Percentiles rank a stretch among this genome's conserved stretches.
phyloP scores from a whole-genome alignment of 2,329 filamentous ascomycete genomes.

The Colletotrichum phormii region DNA sequence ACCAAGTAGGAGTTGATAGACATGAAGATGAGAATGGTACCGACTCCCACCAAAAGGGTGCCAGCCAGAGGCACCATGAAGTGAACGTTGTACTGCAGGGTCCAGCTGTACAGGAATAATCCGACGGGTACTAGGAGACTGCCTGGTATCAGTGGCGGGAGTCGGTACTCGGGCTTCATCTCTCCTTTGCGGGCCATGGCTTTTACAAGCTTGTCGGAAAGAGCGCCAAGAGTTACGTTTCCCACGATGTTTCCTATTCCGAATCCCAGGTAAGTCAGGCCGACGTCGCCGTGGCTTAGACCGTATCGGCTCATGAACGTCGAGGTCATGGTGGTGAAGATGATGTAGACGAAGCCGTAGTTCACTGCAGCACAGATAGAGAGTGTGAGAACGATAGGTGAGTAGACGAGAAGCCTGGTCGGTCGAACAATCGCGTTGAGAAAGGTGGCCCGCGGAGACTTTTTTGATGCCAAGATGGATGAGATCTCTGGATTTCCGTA shows the following conservation, averaged over 20 bases:
- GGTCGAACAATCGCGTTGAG: slow-evolving; percentile 54
- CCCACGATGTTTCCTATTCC: slow-evolving; percentile 44
- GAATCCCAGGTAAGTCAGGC: slow-evolving; percentile 64
- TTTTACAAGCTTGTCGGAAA: slow-evolving; percentile 23
- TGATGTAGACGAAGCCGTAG: slow-evolving; percentile 50
- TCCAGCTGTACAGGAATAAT: slow-evolving; percentile 70
- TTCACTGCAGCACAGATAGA: slow-evolving; percentile 51
- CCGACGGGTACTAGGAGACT: slow-evolving; percentile 49
- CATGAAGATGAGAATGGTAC: slow-evolving; percentile 39
- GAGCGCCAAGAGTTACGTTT: slow-evolving; percentile 16
- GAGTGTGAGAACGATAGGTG: slow-evolving; percentile 61
- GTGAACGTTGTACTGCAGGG: slow-evolving; percentile 60
- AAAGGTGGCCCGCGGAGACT: slow-evolving; percentile 40
- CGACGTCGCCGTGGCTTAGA: slow-evolving; percentile 42
- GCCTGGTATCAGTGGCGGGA: slow-evolving; percentile 39
- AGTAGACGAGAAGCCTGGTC: slow-evolving; percentile 60
- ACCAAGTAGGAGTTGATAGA: slow-evolving; percentile 59
- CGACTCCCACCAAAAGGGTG: slow-evolving; percentile 61
- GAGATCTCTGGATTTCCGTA: slow-evolving; percentile 46
- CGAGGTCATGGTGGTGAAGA: slow-evolving; percentile 54
- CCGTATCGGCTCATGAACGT: slow-evolving; percentile 50
- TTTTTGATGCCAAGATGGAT: slow-evolving; percentile 25
- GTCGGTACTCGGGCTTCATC: slow-evolving; percentile 39
- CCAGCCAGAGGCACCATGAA: slow-evolving; percentile 73
- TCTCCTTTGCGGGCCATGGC: slow-evolving; percentile 30